phyloP scores from a whole-genome alignment of 2,329 filamentous ascomycete genomes.

The Clonostachys sp. region DNA sequence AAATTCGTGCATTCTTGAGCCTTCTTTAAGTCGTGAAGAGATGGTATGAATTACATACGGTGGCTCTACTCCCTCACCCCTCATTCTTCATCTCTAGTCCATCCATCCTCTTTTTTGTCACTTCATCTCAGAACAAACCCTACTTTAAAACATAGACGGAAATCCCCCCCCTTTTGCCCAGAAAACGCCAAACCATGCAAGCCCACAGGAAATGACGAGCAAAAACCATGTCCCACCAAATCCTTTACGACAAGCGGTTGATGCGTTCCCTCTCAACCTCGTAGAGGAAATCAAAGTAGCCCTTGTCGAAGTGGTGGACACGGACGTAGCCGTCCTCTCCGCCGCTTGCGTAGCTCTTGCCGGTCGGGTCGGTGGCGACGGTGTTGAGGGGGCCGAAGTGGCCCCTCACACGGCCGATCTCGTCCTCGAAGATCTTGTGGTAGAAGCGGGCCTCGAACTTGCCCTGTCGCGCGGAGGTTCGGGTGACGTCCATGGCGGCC shows the following conservation, averaged over 20 bases:
- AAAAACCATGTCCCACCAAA: background rate
- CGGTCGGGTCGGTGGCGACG: constrained; percentile 86
- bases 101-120: constrained; percentile 13
- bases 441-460: constrained; percentile 99
- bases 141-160: constrained; percentile 6
- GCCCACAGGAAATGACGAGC: constrained; percentile 25
- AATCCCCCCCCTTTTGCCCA: constrained; percentile 19
- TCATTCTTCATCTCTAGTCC: background rate
- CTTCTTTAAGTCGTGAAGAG: constrained; percentile 1
- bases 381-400: constrained; percentile 98
- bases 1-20: background rate
- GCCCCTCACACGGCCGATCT: constrained; percentile 93
- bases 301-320: constrained; percentile 97
- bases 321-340: constrained; percentile 98
- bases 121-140: background rate
- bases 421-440: constrained; percentile 99
- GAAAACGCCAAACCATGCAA: constrained; percentile 37
- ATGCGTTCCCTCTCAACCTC: constrained; percentile 87
- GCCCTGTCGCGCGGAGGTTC: constrained; percentile 87
- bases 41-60: background rate
- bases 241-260: constrained; percentile 35
- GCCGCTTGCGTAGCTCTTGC: constrained; percentile 88
- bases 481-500: constrained; percentile 98
- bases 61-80: background rate
- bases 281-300: constrained; percentile 98